Evolutionary conservation across 2,329 filamentous ascomycete species (phyloP).

Genomic region (Aspergillus neotritici): DNA sequence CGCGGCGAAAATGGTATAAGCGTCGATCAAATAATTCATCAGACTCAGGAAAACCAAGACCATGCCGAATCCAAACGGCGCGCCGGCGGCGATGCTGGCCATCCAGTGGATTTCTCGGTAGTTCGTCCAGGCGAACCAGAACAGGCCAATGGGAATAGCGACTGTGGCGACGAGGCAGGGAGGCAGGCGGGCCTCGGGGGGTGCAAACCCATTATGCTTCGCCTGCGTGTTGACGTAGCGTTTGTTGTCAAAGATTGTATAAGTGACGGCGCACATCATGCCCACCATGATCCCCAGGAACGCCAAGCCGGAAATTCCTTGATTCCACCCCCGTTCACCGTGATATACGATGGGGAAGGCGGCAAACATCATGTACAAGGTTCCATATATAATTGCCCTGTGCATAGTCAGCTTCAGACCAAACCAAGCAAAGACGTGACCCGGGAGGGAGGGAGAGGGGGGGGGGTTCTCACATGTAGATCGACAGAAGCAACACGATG

Average conservation of each 20-base stretch:
- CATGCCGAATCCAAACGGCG: slow-evolving; percentile 16
- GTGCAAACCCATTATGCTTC: slow-evolving; percentile 8
- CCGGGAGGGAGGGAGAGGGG: no score
- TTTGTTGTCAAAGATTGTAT: slow-evolving; percentile 30
- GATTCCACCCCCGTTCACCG: slow-evolving; percentile 37
- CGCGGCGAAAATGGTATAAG: slow-evolving; percentile 13
- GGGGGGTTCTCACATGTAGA: slow-evolving; percentile 37
- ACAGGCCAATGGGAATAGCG: slow-evolving; percentile 11
- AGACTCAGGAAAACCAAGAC: slow-evolving; percentile 14
- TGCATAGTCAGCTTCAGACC: no score
- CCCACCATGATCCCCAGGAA: slow-evolving; percentile 41
- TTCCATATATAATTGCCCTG: slow-evolving; percentile 41
- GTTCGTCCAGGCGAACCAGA: slow-evolving; percentile 17
- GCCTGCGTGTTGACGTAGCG: slow-evolving; percentile 7
- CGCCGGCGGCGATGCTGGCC: slow-evolving; percentile 8
- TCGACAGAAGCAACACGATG: slow-evolving; percentile 41
- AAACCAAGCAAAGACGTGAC: no score
- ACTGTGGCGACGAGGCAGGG: slow-evolving; percentile 13
- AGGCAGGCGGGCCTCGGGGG: slow-evolving; percentile 12
- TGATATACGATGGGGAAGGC: slow-evolving; percentile 46
- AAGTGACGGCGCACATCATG: slow-evolving; percentile 30
- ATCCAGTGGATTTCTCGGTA: slow-evolving; percentile 10
- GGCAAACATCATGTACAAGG: slow-evolving; percentile 46
- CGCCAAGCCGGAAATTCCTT: slow-evolving; percentile 40
- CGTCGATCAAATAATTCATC: slow-evolving; percentile 15